Evolutionary conservation across 108 stramenopile genomes (phyloP).

Genomic region (Cyclotella baltica): DNA sequence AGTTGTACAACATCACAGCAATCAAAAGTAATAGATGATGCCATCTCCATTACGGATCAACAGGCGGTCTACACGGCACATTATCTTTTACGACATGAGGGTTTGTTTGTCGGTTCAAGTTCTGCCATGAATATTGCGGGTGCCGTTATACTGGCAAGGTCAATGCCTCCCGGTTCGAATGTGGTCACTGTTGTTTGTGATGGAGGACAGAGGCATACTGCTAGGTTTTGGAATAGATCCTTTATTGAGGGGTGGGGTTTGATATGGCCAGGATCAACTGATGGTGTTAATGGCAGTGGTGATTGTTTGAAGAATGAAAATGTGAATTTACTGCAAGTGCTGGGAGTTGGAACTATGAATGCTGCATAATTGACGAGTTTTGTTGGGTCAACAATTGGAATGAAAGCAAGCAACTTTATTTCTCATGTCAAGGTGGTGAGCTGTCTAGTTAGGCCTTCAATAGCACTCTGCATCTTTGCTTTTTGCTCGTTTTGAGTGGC

Average conservation of each 20-base stretch:
- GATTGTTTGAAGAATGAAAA: background rate
- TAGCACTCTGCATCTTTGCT: constrained; percentile 43
- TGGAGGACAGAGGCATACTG: constrained; percentile 87
- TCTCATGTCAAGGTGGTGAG: too few species aligned
- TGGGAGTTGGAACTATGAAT: too few species aligned
- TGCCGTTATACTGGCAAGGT: constrained; percentile 75
- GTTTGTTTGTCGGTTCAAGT: constrained; percentile 95
- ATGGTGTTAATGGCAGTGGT: too few species aligned
- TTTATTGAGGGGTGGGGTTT: constrained; percentile 17
- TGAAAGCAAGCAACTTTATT: too few species aligned
- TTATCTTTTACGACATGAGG: constrained; percentile 87
- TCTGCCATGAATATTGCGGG: constrained; percentile 96
- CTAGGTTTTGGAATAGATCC: constrained; percentile 22
- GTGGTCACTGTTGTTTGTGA: constrained; percentile 95
- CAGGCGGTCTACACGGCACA: constrained; percentile 96
- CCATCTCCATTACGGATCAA: constrained; percentile 82
- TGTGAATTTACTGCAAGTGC: background rate
- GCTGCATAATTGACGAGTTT: too few species aligned
- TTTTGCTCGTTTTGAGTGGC: constrained; percentile 30
- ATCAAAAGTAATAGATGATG: constrained; percentile 66
- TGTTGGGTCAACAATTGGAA: too few species aligned
- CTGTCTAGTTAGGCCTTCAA: constrained; percentile 47
- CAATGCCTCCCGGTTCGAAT: constrained; percentile 58
- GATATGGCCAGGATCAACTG: constrained; percentile 5
- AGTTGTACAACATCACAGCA: background rate